Percentiles rank a stretch among this genome's conserved stretches.
phyloP scores from a whole-genome alignment of 768 basidiomycete species.

The Boletellus emodensis region DNA sequence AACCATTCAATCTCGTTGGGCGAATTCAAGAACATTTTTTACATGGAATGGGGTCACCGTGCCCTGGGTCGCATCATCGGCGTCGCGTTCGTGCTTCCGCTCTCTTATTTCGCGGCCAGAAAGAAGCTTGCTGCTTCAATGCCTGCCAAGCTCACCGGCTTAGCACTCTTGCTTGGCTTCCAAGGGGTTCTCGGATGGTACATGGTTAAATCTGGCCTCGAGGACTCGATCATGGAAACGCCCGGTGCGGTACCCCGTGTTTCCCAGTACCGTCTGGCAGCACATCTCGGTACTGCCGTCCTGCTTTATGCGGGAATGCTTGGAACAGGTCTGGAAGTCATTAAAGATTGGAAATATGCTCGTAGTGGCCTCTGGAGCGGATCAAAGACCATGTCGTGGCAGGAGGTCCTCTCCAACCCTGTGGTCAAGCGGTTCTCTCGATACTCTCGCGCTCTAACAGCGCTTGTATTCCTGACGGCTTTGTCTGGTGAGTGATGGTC shows the following conservation, averaged over 20 bases:
- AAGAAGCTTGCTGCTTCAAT: slow-evolving; percentile 65
- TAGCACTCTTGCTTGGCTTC: slow-evolving; percentile 80
- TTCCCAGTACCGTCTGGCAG: slow-evolving; percentile 93
- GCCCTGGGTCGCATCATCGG: slow-evolving; percentile 87
- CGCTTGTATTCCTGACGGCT: slow-evolving; percentile 85
- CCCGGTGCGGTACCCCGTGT: slow-evolving; percentile 90
- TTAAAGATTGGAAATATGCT: slow-evolving; percentile 77
- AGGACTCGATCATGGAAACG: slow-evolving; percentile 72
- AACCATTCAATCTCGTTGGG: slow-evolving; percentile 84
- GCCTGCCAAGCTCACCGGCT: slow-evolving; percentile 59
- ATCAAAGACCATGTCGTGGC: slow-evolving; percentile 38
- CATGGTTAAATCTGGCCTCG: slow-evolving; percentile 97
- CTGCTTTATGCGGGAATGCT: slow-evolving; percentile 94
- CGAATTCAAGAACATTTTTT: slow-evolving; percentile 95
- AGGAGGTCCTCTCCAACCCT: slow-evolving; percentile 51
- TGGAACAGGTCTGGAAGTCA: slow-evolving; percentile 64
- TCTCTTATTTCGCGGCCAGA: slow-evolving; percentile 72
- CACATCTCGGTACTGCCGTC: slow-evolving; percentile 90
- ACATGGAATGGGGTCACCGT: slow-evolving; percentile 98
- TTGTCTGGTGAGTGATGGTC: slow-evolving; percentile 66
- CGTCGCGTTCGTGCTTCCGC: slow-evolving; percentile 76
- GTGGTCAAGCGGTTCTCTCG: slow-evolving; percentile 54
- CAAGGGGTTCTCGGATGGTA: slow-evolving; percentile 98
- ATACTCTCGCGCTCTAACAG: slow-evolving; percentile 59
- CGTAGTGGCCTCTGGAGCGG: slow-evolving; percentile 58